Base-by-base conservation (phyloP, 2,329 filamentous ascomycete species). In the Arthrinium phaeospermum region DNA sequence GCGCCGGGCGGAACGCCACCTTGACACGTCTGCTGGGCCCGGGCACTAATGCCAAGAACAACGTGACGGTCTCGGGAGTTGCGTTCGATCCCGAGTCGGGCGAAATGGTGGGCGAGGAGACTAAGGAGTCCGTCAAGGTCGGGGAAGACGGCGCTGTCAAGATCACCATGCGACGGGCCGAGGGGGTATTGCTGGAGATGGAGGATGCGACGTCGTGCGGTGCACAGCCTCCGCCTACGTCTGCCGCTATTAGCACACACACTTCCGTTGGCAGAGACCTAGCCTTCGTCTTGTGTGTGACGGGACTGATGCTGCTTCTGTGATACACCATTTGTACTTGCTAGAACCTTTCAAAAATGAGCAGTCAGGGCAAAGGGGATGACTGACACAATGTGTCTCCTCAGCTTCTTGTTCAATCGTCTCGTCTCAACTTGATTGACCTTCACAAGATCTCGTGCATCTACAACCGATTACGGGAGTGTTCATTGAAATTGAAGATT, bases 31-130 rank as follows among this genome's bases (percentile, higher is more conserved):
- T 82, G 10, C 74, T 73, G 37, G 81, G 73, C 8, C 80, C 80
- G 3, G 81, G 81, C 5, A 82, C 80, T 44, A 82, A 82, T 68
- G 81, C 80, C 14, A 82, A 82, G 78, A 80, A 78, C 73, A 73
- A 74, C 12, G 77, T 82, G 30, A 73, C 74, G 13, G 80, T 82
- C 13, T 76, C 79, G 10, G 80, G 79, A 24, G 76, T 80, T 8
- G 74, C 76, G 1, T 82, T 82, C 69, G 79, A 81, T 64, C 67
- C 76, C 30, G 49, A 37, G 22, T 78, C 79, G 22, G 80, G 80
- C 10, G 73, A 73, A 13, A 12, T 73, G 68, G 44, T 76, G 7
- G 76, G 77, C 37, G 73, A 68, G 24, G 75, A 75, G 49, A 72
- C 61, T 16, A 24, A 37, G 19, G 81, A 82, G 74, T 69, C 68